These are phyloP conservation scores for Penicillium canariense DNA, from an alignment of 495 filamentous ascomycete species.

Conservation along the genomic window DNA sequence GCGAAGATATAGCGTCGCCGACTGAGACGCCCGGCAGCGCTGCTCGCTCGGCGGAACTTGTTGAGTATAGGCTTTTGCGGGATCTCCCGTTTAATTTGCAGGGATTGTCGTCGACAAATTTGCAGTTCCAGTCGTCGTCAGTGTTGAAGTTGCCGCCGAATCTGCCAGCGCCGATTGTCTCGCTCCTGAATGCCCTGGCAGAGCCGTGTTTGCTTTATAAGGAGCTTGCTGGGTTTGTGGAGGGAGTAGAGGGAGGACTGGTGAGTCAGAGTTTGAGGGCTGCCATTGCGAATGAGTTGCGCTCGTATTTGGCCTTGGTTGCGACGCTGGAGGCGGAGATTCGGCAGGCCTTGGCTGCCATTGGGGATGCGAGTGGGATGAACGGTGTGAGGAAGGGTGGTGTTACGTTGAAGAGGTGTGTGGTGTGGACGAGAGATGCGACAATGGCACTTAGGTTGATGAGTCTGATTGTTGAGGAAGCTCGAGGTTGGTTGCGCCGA, in stretches of 20 bases:
- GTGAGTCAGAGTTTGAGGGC: slow-evolving; percentile 93
- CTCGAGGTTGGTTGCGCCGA: no score
- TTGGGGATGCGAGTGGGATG: slow-evolving; percentile 62
- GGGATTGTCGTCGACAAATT: slow-evolving; percentile 80
- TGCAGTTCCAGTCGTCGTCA: slow-evolving; percentile 67
- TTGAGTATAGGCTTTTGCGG: slow-evolving; percentile 75
- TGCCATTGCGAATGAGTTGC: slow-evolving; percentile 78
- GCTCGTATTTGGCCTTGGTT: slow-evolving; percentile 89
- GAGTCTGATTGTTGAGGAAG: slow-evolving; percentile 90
- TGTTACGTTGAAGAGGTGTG: slow-evolving; percentile 94
- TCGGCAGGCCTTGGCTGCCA: slow-evolving; percentile 65
- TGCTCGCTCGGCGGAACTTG: slow-evolving; percentile 49
- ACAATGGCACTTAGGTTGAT: slow-evolving; percentile 95
- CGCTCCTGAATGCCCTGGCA: slow-evolving; percentile 82
- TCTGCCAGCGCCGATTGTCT: slow-evolving; percentile 80
- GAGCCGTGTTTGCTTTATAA: slow-evolving; percentile 91
- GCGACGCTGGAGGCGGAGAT: slow-evolving; percentile 95
- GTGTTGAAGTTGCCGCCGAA: slow-evolving; percentile 71
- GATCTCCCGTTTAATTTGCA: slow-evolving; percentile 94
- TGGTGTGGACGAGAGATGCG: slow-evolving; percentile 95
- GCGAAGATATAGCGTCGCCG: slow-evolving; percentile 12
- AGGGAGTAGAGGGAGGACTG: slow-evolving; percentile 66
- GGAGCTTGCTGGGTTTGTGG: slow-evolving; percentile 73
- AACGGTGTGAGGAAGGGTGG: slow-evolving; percentile 75
- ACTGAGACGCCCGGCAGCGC: slow-evolving; percentile 12